Evolutionary conservation across 2,329 filamentous ascomycete species (phyloP), one percentile per base, ranked within the genome.

Genomic region (Tolypocladium tropicale): DNA sequence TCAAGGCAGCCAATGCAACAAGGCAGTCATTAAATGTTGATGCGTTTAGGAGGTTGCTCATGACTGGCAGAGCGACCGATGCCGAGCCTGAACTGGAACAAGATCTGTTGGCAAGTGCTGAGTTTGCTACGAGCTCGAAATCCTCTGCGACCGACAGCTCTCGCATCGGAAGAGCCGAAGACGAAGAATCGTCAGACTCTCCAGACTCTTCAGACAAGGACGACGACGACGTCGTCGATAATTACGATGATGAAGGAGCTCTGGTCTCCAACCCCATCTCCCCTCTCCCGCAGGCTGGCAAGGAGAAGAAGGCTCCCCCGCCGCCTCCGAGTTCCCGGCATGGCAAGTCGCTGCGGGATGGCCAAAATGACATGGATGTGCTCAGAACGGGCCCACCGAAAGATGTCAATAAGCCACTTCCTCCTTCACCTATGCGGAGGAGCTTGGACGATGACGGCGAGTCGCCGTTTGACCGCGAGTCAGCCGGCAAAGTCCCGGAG

Each of bases 321-420:
- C 86, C 87, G 7, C 88, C 88, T 25, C 78, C 78, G 12, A 90
- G 81, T 65, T 90, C 87, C 53, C 83, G 88, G 55, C 88, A 92
- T 71, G 90, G 90, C 5, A 92, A 87, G 69, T 78, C 85, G 21
- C 87, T 93, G 60, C 83, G 78, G 61, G 68, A 55, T 21, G 14
- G 25, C 4, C 14, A 48, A 16, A 49, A 57, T n/a, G 37, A 25
- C 16, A 6, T 6, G 12, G 39, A 49, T n/a, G 33, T 14, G 23
- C 32, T 23, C 10, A 53, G 30, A 11, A 18, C n/a, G 9, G 30
- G 10, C 12, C 53, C 62, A 21, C 61, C 63, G 7, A 62, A 65
- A 18, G 55, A 60, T 21, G 57, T 65, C 46, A 67, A 66, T 67
- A 88, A 86, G 62, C 82, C 84, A 4, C 74, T 86, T 14, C 83